These are phyloP conservation scores for Populus nigra DNA, from an alignment of 345 rosid genomes.

Conservation along the genomic window DNA sequence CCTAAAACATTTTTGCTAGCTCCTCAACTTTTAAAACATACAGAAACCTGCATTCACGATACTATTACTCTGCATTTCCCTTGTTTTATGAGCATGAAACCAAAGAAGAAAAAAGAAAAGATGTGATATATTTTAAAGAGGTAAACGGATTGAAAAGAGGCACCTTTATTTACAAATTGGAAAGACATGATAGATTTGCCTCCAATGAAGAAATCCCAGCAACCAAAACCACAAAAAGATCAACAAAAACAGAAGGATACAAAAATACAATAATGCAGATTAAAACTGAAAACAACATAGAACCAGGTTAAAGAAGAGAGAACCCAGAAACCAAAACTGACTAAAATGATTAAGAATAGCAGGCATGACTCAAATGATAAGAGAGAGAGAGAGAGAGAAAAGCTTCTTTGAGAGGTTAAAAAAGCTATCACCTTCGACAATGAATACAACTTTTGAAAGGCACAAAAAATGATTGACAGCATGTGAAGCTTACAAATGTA, in stretches of 20 bases:
- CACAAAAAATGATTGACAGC: conserved; percentile 4
- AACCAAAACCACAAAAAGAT: conserved; percentile 10
- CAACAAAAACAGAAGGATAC: background rate
- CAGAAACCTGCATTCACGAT: background rate
- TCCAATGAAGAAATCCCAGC: conserved; percentile 18
- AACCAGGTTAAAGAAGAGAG: background rate
- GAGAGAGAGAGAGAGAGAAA: conserved; percentile 1
- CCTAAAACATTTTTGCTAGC: background rate
- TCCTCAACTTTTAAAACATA: background rate
- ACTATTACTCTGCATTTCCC: background rate
- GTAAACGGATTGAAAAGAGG: conserved; percentile 2
- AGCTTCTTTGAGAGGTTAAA: background rate
- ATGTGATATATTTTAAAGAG: background rate
- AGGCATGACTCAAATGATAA: background rate
- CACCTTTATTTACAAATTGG: conserved; percentile 18
- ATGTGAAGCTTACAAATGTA: conserved; percentile 7
- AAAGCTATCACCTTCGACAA: conserved; percentile 23
- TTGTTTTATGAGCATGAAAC: background rate
- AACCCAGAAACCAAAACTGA: conserved; percentile 10
- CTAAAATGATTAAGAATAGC: background rate
- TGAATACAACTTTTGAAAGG: background rate
- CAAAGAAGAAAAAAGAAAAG: background rate
- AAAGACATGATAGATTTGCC: conserved; percentile 12
- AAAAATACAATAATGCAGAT: background rate
- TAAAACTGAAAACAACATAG: background rate